These are phyloP conservation scores for Avicennia marina DNA, from an alignment of 257 asterid species.

Conservation along the genomic window DNA sequence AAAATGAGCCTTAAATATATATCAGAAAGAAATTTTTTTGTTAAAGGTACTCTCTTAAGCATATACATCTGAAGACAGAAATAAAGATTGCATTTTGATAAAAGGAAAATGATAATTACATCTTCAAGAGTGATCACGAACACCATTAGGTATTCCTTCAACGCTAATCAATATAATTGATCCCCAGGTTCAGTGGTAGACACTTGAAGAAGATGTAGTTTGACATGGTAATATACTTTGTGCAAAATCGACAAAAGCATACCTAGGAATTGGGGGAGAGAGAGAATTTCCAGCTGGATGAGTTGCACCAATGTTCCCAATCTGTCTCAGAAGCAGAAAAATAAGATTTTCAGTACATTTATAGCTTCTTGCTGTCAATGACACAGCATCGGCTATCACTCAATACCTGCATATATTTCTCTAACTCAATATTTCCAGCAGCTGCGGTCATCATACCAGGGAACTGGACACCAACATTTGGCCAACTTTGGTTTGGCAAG, in stretches of 20 bases:
- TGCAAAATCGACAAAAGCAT: not conserved
- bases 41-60: too few relatives aligned
- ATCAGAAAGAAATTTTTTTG: not conserved
- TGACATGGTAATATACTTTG: not conserved
- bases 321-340: conserved; percentile 31
- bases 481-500: conserved; percentile 49
- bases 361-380: not conserved
- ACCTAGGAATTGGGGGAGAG: conserved; percentile 51
- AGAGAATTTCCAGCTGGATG: conserved; percentile 46
- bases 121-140: not conserved
- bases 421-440: conserved; percentile 40
- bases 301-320: conserved; percentile 37
- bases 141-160: not conserved
- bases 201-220: too few relatives aligned
- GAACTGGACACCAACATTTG: conserved; percentile 52
- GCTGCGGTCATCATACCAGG: conserved; percentile 50
- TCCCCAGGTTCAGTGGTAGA: too few relatives aligned
- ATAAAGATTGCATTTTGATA: not conserved
- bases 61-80: too few relatives aligned
- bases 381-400: conserved; percentile 15
- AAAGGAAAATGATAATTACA: not conserved
- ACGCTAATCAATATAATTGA: not conserved
- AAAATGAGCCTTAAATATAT: not conserved
- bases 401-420: conserved; percentile 55
- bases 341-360: conserved; percentile 3